phyloP scores from a whole-genome alignment of 2,329 filamentous ascomycete species.

The Herpotrichia juniperi region DNA sequence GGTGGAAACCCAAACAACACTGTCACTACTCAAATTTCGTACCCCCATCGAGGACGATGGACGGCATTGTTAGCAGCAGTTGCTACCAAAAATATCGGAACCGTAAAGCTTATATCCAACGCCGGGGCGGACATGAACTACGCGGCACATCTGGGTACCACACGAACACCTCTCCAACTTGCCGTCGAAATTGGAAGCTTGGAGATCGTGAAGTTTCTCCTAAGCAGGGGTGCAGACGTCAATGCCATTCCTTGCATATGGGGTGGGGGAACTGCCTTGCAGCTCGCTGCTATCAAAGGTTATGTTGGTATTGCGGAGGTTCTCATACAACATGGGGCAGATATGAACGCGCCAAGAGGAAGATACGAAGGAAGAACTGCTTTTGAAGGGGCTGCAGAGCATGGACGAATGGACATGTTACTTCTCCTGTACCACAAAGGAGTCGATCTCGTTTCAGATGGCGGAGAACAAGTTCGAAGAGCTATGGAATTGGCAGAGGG shows the following conservation, averaged over 20 bases:
- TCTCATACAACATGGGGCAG: background rate
- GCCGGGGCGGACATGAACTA: constrained; percentile 1
- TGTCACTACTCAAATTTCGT: background rate
- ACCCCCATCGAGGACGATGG: background rate
- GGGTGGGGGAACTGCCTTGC: background rate
- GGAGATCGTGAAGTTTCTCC: background rate
- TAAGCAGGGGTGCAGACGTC: background rate
- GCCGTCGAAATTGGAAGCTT: background rate
- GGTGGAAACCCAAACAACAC: constrained; percentile 2
- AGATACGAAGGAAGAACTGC: background rate
- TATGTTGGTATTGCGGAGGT: background rate
- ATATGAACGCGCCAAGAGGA: background rate
- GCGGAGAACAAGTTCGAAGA: constrained; percentile 12
- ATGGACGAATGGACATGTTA: constrained; percentile 5
- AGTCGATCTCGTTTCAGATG: constrained; percentile 13
- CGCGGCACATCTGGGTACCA: constrained; percentile 4
- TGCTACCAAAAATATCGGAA: background rate
- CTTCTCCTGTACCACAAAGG: constrained; percentile 14
- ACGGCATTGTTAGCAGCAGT: constrained; percentile 3
- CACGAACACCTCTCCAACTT: background rate
- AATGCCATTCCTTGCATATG: background rate
- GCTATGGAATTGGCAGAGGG: constrained; percentile 13
- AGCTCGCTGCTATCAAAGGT: background rate
- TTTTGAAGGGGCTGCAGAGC: background rate
- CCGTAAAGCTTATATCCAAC: background rate